These are phyloP conservation scores for Candida pseudofarinosa DNA, from an alignment of 805 yeast genomes.

Conservation along the genomic window DNA sequence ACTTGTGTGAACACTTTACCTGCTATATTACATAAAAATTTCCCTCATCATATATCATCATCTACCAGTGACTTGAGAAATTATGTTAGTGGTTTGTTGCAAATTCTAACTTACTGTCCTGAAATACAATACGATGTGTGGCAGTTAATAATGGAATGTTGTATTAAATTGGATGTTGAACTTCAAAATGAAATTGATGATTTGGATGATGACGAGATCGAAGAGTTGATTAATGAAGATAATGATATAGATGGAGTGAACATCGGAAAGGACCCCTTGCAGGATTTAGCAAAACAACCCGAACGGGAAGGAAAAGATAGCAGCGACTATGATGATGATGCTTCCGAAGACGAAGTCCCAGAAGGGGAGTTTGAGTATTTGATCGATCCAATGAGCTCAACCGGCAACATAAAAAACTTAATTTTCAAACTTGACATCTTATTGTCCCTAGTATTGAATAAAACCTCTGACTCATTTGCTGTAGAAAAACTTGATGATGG, in stretches of 20 bases:
- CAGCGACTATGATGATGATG: constrained; percentile 12
- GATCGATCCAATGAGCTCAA: constrained; percentile 36
- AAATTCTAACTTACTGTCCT: constrained; percentile 61
- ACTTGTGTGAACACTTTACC: constrained; percentile 70
- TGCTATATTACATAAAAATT: constrained; percentile 50
- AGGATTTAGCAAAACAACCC: constrained; percentile 27
- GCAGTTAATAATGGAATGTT: constrained; percentile 74
- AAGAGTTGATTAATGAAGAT: constrained; percentile 51
- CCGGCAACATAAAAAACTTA: constrained; percentile 47
- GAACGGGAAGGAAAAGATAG: constrained; percentile 40
- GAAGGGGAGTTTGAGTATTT: constrained; percentile 43
- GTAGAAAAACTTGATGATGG: constrained; percentile 52
- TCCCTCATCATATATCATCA: constrained; percentile 75
- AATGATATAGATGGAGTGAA: constrained; percentile 31
- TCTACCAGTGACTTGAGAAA: constrained; percentile 49
- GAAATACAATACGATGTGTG: constrained; percentile 74
- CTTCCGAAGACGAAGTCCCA: constrained; percentile 23
- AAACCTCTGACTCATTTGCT: constrained; percentile 48
- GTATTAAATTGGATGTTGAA: constrained; percentile 88
- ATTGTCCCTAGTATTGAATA: constrained; percentile 51
- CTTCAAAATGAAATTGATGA: constrained; percentile 85
- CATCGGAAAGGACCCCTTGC: constrained; percentile 7
- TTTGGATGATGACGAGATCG: constrained; percentile 63
- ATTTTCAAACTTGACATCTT: constrained; percentile 71
- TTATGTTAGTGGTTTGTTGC: constrained; percentile 63